Percentiles rank a stretch among this genome's conserved stretches.
These are phyloP conservation scores for Pseudogymnoascus sp. DNA, from an alignment of 2,329 filamentous ascomycete species.

Conservation along the genomic window DNA sequence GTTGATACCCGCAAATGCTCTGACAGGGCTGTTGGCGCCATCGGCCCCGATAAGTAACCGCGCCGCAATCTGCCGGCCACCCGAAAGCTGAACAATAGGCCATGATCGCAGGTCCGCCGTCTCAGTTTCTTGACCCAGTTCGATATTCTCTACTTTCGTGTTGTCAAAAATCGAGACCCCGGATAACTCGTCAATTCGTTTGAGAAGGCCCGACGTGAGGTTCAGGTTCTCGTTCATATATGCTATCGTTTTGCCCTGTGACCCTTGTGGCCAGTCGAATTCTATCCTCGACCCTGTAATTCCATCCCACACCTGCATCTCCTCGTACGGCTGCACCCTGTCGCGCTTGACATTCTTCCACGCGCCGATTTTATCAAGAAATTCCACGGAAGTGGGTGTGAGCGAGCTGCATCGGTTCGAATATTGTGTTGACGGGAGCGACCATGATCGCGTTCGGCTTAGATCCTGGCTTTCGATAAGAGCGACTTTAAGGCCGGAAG, in stretches of 20 bases:
- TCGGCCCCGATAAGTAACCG: conserved; percentile 87
- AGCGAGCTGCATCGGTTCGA: conserved; percentile 95
- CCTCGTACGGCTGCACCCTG: conserved; percentile 78
- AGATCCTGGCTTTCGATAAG: conserved; percentile 88
- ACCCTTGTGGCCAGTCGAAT: conserved; percentile 62
- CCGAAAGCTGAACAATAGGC: conserved; percentile 72
- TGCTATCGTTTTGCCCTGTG: conserved; percentile 60
- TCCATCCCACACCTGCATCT: conserved; percentile 99
- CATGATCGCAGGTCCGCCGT: conserved; percentile 73
- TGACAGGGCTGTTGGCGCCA: conserved; percentile 88
- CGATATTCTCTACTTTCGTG: conserved; percentile 71
- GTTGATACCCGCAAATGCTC: conserved; percentile 77
- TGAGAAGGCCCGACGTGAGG: conserved; percentile 68
- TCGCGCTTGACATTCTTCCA: conserved; percentile 68
- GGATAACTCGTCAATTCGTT: conserved; percentile 60
- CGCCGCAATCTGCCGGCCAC: conserved; percentile 57
- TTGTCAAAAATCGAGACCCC: conserved; percentile 64
- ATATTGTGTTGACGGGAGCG: conserved; percentile 58
- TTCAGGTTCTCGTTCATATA: conserved; percentile 97
- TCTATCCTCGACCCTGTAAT: conserved; percentile 78
- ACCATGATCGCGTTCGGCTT: conserved; percentile 56
- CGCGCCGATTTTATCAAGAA: conserved; percentile 73
- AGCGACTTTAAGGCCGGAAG: conserved; percentile 71
- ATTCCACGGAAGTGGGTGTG: conserved; percentile 78
- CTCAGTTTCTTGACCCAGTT: conserved; percentile 59